Conservation (phyloP, 148 eudicot genomes). For the Rhododendron griersonianum region DNA sequence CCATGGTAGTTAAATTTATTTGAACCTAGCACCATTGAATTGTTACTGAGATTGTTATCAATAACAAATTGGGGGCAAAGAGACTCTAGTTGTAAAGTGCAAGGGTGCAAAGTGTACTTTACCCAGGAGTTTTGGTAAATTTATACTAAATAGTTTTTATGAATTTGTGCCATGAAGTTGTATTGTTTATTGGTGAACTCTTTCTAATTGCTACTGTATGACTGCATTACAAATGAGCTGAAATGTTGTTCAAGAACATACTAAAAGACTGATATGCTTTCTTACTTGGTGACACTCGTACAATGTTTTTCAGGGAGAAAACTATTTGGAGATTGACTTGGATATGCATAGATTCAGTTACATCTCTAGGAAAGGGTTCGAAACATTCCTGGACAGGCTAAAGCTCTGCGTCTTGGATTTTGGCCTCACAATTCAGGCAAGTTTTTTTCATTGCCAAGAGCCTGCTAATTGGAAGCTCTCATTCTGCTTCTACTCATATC, state of each 20-base stretch:
- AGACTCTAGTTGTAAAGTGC: background rate
- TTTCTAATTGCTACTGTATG: background rate
- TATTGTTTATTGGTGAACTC: background rate
- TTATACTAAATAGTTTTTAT: background rate
- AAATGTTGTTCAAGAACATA: background rate
- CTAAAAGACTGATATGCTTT: background rate
- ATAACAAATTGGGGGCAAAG: background rate
- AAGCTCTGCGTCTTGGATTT: slow-evolving; percentile 72
- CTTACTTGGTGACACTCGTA: slow-evolving; percentile 6
- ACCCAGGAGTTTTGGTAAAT: background rate
- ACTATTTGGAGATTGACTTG: slow-evolving; percentile 86
- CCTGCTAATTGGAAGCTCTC: background rate
- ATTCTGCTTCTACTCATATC: background rate
- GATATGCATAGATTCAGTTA: slow-evolving; percentile 96
- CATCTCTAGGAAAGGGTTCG: slow-evolving; percentile 91
- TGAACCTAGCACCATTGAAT: background rate
- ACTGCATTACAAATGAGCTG: background rate
- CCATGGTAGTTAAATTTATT: background rate
- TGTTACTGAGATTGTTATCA: too few species aligned
- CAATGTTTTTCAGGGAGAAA: slow-evolving; percentile 62
- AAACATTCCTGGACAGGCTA: slow-evolving; percentile 59
- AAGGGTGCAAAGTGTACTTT: background rate
- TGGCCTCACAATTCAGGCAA: slow-evolving; percentile 93
- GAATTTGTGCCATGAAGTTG: background rate
- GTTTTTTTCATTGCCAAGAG: slow-evolving; percentile 10